Evolutionary conservation across 768 basidiomycete genomes (phyloP), one percentile per base, ranked within the genome.

Genomic region (Panaeolus papilionaceus): DNA sequence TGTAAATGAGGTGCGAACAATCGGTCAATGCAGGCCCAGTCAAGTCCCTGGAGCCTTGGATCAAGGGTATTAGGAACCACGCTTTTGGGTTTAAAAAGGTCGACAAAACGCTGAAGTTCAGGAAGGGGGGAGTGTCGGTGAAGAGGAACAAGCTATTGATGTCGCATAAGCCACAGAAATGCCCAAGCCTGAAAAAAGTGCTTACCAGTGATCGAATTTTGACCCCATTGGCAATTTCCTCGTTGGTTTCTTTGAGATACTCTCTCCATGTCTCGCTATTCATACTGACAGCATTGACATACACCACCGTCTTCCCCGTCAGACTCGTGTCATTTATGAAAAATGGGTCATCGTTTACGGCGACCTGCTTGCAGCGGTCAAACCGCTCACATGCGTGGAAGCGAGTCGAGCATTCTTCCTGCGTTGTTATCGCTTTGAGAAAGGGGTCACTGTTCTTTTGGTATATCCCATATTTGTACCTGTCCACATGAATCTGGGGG

Each of bases 331-430:
- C 64, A 45, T 80, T 78, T 54, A 64, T 72, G 72, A 76, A 73
- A 20, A 69, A 70, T 14, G 73, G 64, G 39, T 76, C 73, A 28
- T 82, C 77, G 9, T 81, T 78, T 4, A 87, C 85, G 11, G 80
- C 81, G 37, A 92, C 91, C 62, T 85, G 82, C 10, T 83, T 74
- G 71, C 96, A 97, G 10, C 92, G 87, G 71, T 89, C 80, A 67
- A 90, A 90, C 0, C 94, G 86, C 72, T 98, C 96, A 73, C 97
- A 99, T 0, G 96, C 96, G 73, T 99, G 97, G 74, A 99, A 98
- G 0, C 95, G 88, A 2, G 94, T 92, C 1, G 81, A 78, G 3
- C 79, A 75, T 3, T 85, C 77, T 51, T 95, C 90, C 12, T 79
- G 79, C 0, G 92, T 92, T 47, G 89, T 79, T 63, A 94, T 84